Evolutionary conservation across 1,284 basidiomycete genomes (phyloP).

Genomic region (Mrakiaceae sp.): DNA sequence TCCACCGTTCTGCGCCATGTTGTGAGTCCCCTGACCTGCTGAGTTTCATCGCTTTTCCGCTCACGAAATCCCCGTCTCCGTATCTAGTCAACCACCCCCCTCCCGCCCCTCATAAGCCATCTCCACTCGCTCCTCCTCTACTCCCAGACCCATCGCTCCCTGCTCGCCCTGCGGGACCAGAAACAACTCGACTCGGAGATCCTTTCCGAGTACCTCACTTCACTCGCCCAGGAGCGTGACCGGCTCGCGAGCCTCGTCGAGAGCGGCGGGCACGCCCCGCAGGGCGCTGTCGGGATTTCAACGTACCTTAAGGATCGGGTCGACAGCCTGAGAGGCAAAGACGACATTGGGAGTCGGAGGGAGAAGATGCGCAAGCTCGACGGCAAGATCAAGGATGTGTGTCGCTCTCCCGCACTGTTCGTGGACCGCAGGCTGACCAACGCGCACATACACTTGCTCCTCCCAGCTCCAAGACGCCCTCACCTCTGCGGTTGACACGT

Average conservation of each 20-base stretch:
- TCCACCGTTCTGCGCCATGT: slow-evolving; percentile 71
- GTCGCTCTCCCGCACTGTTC: slow-evolving; percentile 21
- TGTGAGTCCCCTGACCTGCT: slow-evolving; percentile 38
- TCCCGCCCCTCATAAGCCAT: slow-evolving; percentile 77
- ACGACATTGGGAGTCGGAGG: slow-evolving; percentile 75
- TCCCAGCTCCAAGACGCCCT: slow-evolving; percentile 86
- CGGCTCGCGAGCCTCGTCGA: slow-evolving; percentile 70
- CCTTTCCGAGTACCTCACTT: slow-evolving; percentile 85
- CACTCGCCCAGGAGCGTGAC: slow-evolving; percentile 82
- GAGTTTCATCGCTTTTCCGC: slow-evolving; percentile 2
- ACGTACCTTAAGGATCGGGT: slow-evolving; percentile 91
- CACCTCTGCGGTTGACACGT: slow-evolving; percentile 85
- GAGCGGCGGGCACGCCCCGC: slow-evolving; percentile 58
- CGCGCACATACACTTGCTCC: neutral
- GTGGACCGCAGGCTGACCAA: neutral
- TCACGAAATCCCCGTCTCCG: neutral
- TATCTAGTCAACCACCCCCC: slow-evolving; percentile 62
- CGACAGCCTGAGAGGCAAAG: slow-evolving; percentile 78
- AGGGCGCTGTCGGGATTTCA: slow-evolving; percentile 52
- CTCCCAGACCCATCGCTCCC: slow-evolving; percentile 75
- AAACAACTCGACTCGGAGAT: slow-evolving; percentile 99
- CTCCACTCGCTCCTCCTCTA: slow-evolving; percentile 81
- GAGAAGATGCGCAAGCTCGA: slow-evolving; percentile 90
- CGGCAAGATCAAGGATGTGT: slow-evolving; percentile 82
- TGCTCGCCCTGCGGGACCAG: slow-evolving; percentile 89